Conservation (phyloP, 805 yeast species). For the Hanseniaspora taiwanica region DNA sequence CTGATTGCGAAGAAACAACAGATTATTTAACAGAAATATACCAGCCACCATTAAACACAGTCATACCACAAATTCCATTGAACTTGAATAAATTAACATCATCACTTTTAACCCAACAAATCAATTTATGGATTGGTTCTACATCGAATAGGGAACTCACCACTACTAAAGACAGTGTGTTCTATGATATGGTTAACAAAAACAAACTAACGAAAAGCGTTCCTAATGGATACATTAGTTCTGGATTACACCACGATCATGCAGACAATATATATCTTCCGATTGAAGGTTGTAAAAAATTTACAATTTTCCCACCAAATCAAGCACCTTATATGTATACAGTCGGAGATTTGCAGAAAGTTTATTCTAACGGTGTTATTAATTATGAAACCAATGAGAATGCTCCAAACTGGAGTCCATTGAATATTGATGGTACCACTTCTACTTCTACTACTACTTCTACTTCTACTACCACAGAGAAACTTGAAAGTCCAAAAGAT, state of each 20-base stretch:
- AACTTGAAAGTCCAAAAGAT: too few species aligned
- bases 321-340: constrained; percentile 49
- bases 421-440: constrained; percentile 53
- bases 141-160: constrained; percentile 11
- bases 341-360: constrained; percentile 42
- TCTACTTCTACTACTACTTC: too few species aligned
- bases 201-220: constrained; percentile 35
- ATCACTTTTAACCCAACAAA: constrained; percentile 48
- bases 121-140: constrained; percentile 62
- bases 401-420: constrained; percentile 51
- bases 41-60: constrained; percentile 48
- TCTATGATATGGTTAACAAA: constrained; percentile 13
- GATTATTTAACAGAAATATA: constrained; percentile 38
- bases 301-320: constrained; percentile 52
- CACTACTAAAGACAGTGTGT: constrained; percentile 4
- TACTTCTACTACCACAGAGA: too few species aligned
- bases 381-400: constrained; percentile 41
- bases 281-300: constrained; percentile 46
- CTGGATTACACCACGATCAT: constrained; percentile 73
- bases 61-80: constrained; percentile 27
- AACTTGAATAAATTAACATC: constrained; percentile 29
- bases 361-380: constrained; percentile 52
- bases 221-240: constrained; percentile 48
- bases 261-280: constrained; percentile 64
- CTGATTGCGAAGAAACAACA: constrained; percentile 24